These are phyloP conservation scores for Fusarium dlaminii DNA, from an alignment of 2,329 filamentous ascomycete species.

Conservation along the genomic window DNA sequence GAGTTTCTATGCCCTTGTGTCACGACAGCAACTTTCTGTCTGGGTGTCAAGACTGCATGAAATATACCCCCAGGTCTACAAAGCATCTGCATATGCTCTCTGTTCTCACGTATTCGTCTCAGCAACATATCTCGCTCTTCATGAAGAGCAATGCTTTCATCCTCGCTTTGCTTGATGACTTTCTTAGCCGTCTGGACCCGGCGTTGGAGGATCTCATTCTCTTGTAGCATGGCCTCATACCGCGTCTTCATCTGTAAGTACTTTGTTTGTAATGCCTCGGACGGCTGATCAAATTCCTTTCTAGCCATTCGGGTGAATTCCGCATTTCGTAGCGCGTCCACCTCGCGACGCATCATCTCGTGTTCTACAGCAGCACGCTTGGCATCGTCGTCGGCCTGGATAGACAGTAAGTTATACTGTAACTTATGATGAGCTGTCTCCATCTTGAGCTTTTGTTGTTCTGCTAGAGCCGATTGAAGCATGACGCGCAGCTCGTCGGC, in stretches of 20 bases:
- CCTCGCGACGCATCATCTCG: constrained; percentile 87
- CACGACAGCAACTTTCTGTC: constrained; percentile 52
- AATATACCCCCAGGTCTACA: constrained; percentile 78
- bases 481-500: constrained; percentile 66
- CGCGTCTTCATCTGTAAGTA: constrained; percentile 71
- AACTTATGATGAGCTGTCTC: constrained; percentile 90
- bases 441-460: constrained; percentile 74
- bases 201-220: constrained; percentile 70
- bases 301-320: constrained; percentile 73
- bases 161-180: constrained; percentile 80
- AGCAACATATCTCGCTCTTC: constrained; percentile 83
- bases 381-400: constrained; percentile 85
- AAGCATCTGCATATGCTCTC: constrained; percentile 84
- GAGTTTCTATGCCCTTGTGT: constrained; percentile 58
- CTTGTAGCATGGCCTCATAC: constrained; percentile 72
- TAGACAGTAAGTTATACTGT: constrained; percentile 83
- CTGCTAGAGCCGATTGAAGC: constrained; percentile 63
- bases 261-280: constrained; percentile 63
- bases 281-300: constrained; percentile 61
- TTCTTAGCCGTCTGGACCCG: constrained; percentile 79
- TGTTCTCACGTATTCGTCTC: constrained; percentile 86
- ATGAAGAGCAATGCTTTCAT: constrained; percentile 72
- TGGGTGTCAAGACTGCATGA: constrained; percentile 69
- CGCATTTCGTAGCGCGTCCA: constrained; percentile 81
- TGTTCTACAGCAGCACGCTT: constrained; percentile 91